Percentiles rank a stretch among this genome's conserved stretches.
Conservation (phyloP, 306 rosid species). For the Trichosanthes truncata region DNA sequence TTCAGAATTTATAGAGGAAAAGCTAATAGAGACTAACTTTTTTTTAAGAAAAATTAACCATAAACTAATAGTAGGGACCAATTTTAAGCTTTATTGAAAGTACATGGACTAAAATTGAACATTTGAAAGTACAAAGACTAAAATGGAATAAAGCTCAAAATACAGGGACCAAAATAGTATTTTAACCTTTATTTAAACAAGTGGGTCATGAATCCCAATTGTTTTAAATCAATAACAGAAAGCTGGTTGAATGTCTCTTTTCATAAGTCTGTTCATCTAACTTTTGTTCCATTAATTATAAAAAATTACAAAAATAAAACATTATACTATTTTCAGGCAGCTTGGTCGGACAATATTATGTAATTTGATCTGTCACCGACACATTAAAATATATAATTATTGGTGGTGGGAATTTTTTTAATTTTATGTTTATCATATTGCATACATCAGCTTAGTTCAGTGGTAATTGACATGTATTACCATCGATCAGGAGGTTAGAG, state of each 20-base stretch:
- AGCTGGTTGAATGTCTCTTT: conserved; percentile 4
- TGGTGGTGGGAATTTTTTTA: not conserved
- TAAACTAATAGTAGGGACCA: too few relatives aligned
- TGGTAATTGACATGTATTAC: too few relatives aligned
- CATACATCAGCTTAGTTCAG: too few relatives aligned
- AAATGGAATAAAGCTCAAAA: too few relatives aligned
- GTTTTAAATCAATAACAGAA: not conserved
- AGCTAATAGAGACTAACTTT: too few relatives aligned
- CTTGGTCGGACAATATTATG: not conserved
- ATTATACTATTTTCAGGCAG: not conserved
- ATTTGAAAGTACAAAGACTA: too few relatives aligned
- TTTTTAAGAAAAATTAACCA: too few relatives aligned
- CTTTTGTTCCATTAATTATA: not conserved
- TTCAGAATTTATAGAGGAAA: too few relatives aligned
- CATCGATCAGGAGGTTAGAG: too few relatives aligned
- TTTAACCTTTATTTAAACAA: not conserved
- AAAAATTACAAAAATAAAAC: not conserved
- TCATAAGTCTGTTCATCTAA: not conserved
- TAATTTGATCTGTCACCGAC: not conserved
- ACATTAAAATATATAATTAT: not conserved
- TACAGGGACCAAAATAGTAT: too few relatives aligned
- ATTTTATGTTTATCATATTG: not conserved
- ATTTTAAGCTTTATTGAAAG: too few relatives aligned
- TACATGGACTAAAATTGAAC: too few relatives aligned
- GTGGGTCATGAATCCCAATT: not conserved